phyloP scores from a whole-genome alignment of 2,329 filamentous ascomycete genomes.

The Penicillium fuscoglaucum region DNA sequence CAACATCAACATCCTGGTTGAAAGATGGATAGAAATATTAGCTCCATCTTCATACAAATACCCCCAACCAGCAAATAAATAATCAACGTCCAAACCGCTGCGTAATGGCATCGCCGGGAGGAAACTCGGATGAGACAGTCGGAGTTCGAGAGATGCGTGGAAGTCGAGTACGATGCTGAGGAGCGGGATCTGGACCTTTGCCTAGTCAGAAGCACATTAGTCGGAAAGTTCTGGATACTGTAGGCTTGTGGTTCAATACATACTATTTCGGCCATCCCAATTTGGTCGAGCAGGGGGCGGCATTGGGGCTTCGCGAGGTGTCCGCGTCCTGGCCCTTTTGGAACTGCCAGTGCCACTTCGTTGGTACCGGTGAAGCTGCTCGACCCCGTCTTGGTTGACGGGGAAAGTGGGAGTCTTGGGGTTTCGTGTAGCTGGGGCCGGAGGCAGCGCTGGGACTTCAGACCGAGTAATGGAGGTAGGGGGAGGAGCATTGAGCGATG shows the following conservation, averaged over 20 bases:
- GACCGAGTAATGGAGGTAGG: conserved; percentile 9
- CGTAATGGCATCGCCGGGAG: conserved; percentile 25
- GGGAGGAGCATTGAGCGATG: conserved; percentile 19
- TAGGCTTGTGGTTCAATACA: conserved; percentile 2
- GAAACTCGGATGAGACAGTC: conserved; percentile 25
- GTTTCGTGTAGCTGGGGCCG: conserved; percentile 12
- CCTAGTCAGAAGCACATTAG: conserved; percentile 10
- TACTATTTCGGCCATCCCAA: conserved; percentile 27
- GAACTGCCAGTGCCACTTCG: conserved; percentile 43
- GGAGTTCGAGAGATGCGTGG: conserved; percentile 21
- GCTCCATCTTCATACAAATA: not conserved
- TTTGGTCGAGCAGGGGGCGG: conserved; percentile 31
- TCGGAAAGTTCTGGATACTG: not conserved
- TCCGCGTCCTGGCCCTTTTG: conserved; percentile 26
- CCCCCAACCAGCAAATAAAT: not conserved
- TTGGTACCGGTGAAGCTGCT: conserved; percentile 42
- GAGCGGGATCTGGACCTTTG: conserved; percentile 15
- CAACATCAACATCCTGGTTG: not conserved
- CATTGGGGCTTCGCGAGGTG: conserved; percentile 30
- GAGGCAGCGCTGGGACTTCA: not conserved
- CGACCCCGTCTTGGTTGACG: conserved; percentile 32
- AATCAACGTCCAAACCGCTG: conserved; percentile 25
- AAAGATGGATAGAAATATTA: not conserved
- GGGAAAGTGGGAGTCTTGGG: conserved; percentile 31
- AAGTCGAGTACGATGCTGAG: conserved; percentile 33